Evolutionary conservation across 2,329 filamentous ascomycete species (phyloP).

Genomic region (Aspergillus novoparasiticus): DNA sequence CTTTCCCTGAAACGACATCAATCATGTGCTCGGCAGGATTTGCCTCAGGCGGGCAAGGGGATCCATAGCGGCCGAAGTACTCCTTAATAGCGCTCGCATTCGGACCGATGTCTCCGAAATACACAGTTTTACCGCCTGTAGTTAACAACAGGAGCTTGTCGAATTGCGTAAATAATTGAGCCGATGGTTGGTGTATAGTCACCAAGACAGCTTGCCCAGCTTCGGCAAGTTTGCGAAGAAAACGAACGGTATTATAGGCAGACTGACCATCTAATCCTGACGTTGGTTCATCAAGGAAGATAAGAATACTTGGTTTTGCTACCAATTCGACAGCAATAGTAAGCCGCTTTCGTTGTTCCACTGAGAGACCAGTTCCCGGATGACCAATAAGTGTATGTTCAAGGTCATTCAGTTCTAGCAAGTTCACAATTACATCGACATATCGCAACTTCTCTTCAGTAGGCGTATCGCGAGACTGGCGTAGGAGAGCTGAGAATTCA

Average conservation of each 20-base stretch:
- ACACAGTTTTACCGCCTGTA: conserved; percentile 68
- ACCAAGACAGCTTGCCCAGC: conserved; percentile 70
- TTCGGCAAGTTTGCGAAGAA: conserved; percentile 65
- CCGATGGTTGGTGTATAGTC: conserved; percentile 71
- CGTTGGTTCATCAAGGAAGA: conserved; percentile 73
- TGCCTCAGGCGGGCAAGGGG: no score
- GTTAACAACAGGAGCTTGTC: conserved; percentile 69
- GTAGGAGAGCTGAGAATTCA: no score
- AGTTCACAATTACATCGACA: no score
- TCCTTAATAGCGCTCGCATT: conserved; percentile 42
- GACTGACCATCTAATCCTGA: conserved; percentile 69
- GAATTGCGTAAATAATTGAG: conserved; percentile 68
- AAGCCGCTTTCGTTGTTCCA: conserved; percentile 69
- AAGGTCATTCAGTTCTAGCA: no score
- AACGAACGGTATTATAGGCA: conserved; percentile 66
- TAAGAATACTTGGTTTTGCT: conserved; percentile 65
- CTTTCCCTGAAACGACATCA: no score
- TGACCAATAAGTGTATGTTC: no score
- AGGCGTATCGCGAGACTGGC: no score
- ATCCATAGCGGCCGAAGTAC: no score
- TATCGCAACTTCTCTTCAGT: no score
- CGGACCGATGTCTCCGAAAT: conserved; percentile 69
- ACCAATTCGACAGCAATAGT: conserved; percentile 74
- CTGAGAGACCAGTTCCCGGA: conserved; percentile 24
- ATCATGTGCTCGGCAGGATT: no score